Evolutionary conservation across 768 basidiomycete species (phyloP).

Genomic region (Tulasnella sp.): DNA sequence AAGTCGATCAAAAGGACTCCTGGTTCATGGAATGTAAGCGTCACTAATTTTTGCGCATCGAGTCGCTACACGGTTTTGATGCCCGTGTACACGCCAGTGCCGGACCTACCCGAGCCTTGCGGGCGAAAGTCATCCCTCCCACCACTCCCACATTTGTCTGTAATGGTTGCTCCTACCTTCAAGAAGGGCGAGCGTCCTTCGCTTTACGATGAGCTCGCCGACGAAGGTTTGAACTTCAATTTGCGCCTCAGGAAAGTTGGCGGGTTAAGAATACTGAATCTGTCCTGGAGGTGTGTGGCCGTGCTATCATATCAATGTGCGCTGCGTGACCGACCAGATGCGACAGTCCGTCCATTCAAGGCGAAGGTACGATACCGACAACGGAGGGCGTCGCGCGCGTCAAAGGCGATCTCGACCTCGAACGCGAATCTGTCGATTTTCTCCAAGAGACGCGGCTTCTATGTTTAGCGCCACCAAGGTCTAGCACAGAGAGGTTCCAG

Average conservation of each 20-base stretch:
- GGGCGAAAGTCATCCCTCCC: conserved; percentile 23
- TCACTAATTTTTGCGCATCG: background rate
- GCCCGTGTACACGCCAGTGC: conserved; percentile 36
- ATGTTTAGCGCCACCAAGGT: background rate
- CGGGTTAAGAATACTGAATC: conserved; percentile 46
- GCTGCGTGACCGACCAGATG: conserved; percentile 7
- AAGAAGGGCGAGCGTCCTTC: background rate
- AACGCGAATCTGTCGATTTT: background rate
- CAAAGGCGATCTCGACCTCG: background rate
- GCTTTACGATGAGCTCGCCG: background rate
- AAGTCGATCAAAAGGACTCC: conserved; percentile 38
- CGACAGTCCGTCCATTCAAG: conserved; percentile 38
- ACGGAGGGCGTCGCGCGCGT: conserved; percentile 26
- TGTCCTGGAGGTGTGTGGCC: conserved; percentile 52
- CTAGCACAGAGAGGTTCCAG: background rate
- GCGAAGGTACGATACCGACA: conserved; percentile 27
- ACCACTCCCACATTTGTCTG: background rate
- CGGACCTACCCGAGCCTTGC: conserved; percentile 43
- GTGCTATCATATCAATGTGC: background rate
- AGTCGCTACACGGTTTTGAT: background rate
- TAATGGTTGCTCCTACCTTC: conserved; percentile 9
- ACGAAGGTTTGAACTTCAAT: conserved; percentile 4
- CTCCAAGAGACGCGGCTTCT: background rate
- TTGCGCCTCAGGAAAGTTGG: conserved; percentile 42
- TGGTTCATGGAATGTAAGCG: conserved; percentile 47